Evolutionary conservation across 164 flowering plant species (phyloP).

Genomic region (Taxillus chinensis): DNA sequence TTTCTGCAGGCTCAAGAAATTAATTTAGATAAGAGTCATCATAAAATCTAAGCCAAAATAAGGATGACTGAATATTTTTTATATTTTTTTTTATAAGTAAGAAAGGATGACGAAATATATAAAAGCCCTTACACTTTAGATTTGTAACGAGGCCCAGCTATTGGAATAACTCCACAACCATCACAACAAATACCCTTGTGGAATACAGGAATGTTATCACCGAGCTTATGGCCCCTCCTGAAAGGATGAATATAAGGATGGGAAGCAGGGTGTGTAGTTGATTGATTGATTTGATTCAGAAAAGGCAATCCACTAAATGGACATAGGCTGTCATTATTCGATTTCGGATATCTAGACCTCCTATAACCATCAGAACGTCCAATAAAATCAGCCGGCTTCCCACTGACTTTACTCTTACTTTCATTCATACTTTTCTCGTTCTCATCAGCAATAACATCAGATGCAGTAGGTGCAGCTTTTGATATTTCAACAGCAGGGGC

Average conservation of each 20-base stretch:
- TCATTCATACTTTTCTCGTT: slow-evolving; percentile 5
- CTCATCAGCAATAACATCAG: background rate
- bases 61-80: background rate
- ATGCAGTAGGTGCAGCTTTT: background rate
- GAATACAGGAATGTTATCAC: slow-evolving; percentile 30
- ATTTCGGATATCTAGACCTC: background rate
- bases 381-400: background rate
- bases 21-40: background rate
- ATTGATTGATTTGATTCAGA: slow-evolving; percentile 9
- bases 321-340: slow-evolving; percentile 12
- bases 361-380: background rate
- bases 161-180: slow-evolving; percentile 84
- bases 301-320: slow-evolving; percentile 30
- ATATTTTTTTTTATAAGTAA: too few species aligned
- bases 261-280: slow-evolving; percentile 7
- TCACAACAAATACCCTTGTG: slow-evolving; percentile 79
- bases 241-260: slow-evolving; percentile 5
- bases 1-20: slow-evolving; percentile 29
- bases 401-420: background rate
- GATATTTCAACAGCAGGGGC: background rate
- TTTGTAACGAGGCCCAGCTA: slow-evolving; percentile 79
- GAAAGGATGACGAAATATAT: background rate
- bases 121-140: slow-evolving; percentile 69
- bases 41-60: too few species aligned
- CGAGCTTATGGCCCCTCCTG: slow-evolving; percentile 13